Conservation (phyloP, 805 yeast genomes). For the Candida oleophila region DNA sequence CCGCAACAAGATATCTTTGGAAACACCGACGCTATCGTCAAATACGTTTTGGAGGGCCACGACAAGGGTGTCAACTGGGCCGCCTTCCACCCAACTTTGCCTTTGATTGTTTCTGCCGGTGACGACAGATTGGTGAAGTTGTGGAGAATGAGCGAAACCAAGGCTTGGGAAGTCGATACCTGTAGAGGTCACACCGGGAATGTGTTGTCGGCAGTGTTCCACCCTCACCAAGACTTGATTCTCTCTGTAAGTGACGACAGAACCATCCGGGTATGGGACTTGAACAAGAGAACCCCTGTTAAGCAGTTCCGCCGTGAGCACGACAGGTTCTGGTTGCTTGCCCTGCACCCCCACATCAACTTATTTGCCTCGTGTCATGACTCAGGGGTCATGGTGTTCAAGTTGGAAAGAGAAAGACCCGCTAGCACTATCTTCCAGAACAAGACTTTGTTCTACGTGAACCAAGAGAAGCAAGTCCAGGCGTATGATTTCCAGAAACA, state of each 20-base stretch:
- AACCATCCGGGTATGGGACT: constrained; percentile 95
- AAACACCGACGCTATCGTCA: constrained; percentile 88
- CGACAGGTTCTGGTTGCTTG: constrained; percentile 92
- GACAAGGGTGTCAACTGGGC: constrained; percentile 99
- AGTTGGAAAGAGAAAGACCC: constrained; percentile 96
- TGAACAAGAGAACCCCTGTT: constrained; percentile 88
- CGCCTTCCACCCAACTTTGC: constrained; percentile 93
- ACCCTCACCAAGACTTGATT: constrained; percentile 89
- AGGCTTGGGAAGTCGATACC: constrained; percentile 99
- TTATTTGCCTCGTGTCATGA: constrained; percentile 97
- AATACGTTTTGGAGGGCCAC: constrained; percentile 95
- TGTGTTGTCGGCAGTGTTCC: constrained; percentile 86
- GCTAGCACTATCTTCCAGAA: constrained; percentile 76
- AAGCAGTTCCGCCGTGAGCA: constrained; percentile 91
- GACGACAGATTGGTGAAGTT: constrained; percentile 94
- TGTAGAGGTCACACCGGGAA: constrained; percentile 97
- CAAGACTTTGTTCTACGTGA: constrained; percentile 66
- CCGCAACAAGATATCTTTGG: constrained; percentile 94
- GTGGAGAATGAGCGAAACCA: constrained; percentile 97
- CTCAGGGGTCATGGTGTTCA: constrained; percentile 96
- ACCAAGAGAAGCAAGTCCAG: constrained; percentile 84
- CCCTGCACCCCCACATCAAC: constrained; percentile 86
- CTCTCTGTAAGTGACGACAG: constrained; percentile 94
- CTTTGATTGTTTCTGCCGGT: constrained; percentile 91
- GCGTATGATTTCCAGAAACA: constrained; percentile 66